These are phyloP conservation scores for Myriangium duriaei DNA, from an alignment of 2,329 filamentous ascomycete species.

Conservation along the genomic window DNA sequence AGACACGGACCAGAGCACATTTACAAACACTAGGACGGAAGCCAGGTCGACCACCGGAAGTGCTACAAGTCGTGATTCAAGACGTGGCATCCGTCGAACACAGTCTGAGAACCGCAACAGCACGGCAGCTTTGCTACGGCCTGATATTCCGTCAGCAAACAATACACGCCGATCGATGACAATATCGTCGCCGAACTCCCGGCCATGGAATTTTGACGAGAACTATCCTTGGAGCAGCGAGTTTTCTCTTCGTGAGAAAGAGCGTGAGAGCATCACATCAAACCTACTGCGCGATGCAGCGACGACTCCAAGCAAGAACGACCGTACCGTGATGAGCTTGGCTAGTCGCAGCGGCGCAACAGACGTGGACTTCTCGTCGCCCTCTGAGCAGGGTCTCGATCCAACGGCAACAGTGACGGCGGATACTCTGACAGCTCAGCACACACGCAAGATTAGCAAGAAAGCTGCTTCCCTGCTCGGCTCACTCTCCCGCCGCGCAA, in stretches of 20 bases:
- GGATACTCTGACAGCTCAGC: slow-evolving; percentile 21
- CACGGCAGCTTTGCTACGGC: slow-evolving; percentile 1
- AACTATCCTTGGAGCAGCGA: slow-evolving; percentile 33
- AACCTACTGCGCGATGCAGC: slow-evolving; percentile 16
- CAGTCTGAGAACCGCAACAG: slow-evolving; percentile 14
- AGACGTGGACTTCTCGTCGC: slow-evolving; percentile 3
- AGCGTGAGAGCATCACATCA: slow-evolving; percentile 18
- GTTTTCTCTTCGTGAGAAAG: slow-evolving; percentile 20
- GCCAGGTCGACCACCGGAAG: not conserved
- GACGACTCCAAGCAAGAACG: not conserved
- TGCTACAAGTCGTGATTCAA: not conserved
- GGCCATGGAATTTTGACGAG: slow-evolving; percentile 36
- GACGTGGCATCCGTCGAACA: slow-evolving; percentile 17
- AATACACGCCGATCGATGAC: slow-evolving; percentile 20
- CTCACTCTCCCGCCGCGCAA: slow-evolving; percentile 19
- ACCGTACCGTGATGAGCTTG: slow-evolving; percentile 5
- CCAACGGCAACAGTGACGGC: slow-evolving; percentile 20
- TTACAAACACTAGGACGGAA: not conserved
- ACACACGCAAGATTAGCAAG: slow-evolving; percentile 17
- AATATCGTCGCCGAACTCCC: slow-evolving; percentile 24
- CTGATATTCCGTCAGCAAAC: slow-evolving; percentile 1
- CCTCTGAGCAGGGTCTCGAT: slow-evolving; percentile 12
- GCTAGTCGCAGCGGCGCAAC: slow-evolving; percentile 7
- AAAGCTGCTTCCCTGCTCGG: slow-evolving; percentile 25
- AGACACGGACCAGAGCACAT: slow-evolving; percentile 8